phyloP scores from a whole-genome alignment of 225 moss, liverwort and hornwort species.

The Marchantia polymorpha region DNA sequence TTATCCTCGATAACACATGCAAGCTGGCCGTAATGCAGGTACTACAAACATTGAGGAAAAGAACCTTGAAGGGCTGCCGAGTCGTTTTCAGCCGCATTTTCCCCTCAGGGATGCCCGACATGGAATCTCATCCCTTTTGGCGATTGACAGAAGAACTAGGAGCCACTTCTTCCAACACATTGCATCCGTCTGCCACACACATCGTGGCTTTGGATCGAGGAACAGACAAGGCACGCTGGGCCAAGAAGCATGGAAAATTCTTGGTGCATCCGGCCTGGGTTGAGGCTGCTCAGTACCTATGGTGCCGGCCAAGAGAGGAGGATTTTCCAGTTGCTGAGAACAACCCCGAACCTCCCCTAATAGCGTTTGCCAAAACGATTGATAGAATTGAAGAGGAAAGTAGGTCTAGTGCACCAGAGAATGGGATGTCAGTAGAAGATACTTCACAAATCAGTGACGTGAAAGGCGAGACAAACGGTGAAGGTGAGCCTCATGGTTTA shows the following conservation, averaged over 20 bases:
- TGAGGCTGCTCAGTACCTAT: conserved; percentile 88
- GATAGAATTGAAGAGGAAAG: conserved; percentile 18
- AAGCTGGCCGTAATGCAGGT: conserved; percentile 46
- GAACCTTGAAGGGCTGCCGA: conserved; percentile 61
- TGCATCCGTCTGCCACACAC: conserved; percentile 62
- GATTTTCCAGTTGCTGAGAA: conserved; percentile 71
- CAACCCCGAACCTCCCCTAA: conserved; percentile 37
- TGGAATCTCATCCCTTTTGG: conserved; percentile 68
- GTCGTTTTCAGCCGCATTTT: conserved; percentile 82
- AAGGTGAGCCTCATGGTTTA: background rate
- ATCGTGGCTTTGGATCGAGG: conserved; percentile 74
- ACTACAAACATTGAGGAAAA: conserved; percentile 53
- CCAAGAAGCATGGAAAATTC: conserved; percentile 59
- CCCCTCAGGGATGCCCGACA: conserved; percentile 53
- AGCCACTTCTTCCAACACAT: conserved; percentile 59
- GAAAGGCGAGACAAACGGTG: background rate
- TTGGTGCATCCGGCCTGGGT: conserved; percentile 91
- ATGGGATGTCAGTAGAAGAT: conserved; percentile 8
- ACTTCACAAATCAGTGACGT: background rate
- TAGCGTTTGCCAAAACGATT: conserved; percentile 58
- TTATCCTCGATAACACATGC: background rate
- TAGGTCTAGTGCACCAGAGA: conserved; percentile 8
- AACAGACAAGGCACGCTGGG: conserved; percentile 79
- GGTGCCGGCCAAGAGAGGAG: conserved; percentile 70
- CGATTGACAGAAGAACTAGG: conserved; percentile 79